Evolutionary conservation across 768 basidiomycete species (phyloP).

Genomic region (Infundibulicybe gibba): DNA sequence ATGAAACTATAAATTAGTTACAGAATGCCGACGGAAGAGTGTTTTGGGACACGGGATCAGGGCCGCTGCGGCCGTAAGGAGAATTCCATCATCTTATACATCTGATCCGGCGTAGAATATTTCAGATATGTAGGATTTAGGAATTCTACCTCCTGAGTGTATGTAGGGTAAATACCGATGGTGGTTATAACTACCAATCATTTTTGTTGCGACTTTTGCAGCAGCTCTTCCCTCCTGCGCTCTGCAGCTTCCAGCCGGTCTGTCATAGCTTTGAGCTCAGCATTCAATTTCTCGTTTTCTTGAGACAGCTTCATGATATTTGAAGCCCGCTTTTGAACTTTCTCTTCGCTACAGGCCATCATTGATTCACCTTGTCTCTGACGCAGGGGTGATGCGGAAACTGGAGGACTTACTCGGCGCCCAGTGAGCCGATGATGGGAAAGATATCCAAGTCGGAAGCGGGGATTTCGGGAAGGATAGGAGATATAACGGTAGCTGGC

Average conservation of each 20-base stretch:
- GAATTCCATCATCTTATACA: no score
- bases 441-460: constrained; percentile 40
- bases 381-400: constrained; percentile 10
- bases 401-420: constrained; percentile 44
- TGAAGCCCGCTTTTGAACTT: constrained; percentile 68
- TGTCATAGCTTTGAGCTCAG: constrained; percentile 70
- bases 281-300: constrained; percentile 79
- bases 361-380: constrained; percentile 13
- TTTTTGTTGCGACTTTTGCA: constrained; percentile 21
- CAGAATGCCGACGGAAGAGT: no score
- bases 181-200: constrained; percentile 11
- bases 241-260: constrained; percentile 75
- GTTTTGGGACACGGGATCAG: no score
- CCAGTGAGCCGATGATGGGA: constrained; percentile 35
- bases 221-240: constrained; percentile 48
- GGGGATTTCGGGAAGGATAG: constrained; percentile 47
- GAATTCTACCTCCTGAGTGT: no score
- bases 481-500: no score
- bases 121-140: no score
- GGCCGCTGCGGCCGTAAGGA: no score
- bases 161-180: no score
- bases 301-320: constrained; percentile 73
- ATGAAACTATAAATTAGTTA: constrained; percentile 7
- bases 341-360: constrained; percentile 33
- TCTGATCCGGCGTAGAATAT: no score